Evolutionary conservation across 352 stramenopile species (phyloP).

Genomic region (Phytophthora niederhauseri): DNA sequence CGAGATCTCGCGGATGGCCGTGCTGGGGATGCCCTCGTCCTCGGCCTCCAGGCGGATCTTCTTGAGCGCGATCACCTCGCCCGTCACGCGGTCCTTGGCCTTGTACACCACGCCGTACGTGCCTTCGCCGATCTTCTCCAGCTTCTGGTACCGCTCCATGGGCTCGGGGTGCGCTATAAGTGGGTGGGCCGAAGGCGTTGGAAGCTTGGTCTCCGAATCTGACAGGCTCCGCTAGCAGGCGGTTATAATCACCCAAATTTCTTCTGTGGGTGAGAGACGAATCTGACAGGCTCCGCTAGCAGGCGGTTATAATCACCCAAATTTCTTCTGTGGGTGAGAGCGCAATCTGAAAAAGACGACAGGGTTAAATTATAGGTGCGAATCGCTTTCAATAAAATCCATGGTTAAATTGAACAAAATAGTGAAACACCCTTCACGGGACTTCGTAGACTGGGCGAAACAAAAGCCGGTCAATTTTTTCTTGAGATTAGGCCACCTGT

Average conservation of each 20-base stretch:
- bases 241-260: conserved; percentile 20
- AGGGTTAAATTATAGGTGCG: neutral
- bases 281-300: conserved; percentile 21
- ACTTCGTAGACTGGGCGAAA: conserved; percentile 4
- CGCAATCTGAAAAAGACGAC: neutral
- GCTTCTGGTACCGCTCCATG: conserved; percentile 95
- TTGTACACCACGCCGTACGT: conserved; percentile 99
- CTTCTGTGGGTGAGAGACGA: conserved; percentile 16
- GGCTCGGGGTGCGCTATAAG: conserved; percentile 10
- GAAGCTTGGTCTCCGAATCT: conserved; percentile 12
- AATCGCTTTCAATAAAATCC: neutral
- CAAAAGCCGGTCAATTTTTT: conserved; percentile 4
- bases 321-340: conserved; percentile 23
- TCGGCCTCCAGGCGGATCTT: conserved; percentile 99
- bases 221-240: conserved; percentile 20
- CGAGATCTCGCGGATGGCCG: conserved; percentile 98
- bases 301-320: conserved; percentile 12
- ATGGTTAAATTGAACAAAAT: neutral
- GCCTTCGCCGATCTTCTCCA: conserved; percentile 98
- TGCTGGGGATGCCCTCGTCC: conserved; percentile 98
- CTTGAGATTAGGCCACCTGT: neutral
- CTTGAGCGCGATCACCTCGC: conserved; percentile 99
- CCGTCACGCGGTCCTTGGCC: conserved; percentile 94
- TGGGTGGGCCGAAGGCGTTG: conserved; percentile 13
- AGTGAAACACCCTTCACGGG: neutral